Evolutionary conservation across 2,329 filamentous ascomycete species (phyloP), one percentile per base, ranked within the genome.

Genomic region (Paecilomyces formosus): DNA sequence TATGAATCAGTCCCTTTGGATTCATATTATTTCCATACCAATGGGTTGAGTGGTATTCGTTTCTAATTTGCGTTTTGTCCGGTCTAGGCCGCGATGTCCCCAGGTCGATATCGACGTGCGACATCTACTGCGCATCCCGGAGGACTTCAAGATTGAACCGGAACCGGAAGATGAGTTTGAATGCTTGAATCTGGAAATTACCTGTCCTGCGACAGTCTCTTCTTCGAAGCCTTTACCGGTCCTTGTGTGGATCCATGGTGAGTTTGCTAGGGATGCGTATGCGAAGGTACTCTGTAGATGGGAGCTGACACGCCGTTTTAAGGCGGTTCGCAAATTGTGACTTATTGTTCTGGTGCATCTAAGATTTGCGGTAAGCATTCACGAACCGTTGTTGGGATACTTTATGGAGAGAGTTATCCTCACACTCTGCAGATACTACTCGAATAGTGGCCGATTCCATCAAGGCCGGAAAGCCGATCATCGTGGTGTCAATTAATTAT

Each of bases 241-340:
- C 11, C 54, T 79, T 8, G 59, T 79, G 11, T 80, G 78, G 76
- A 76, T 80, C 15, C 75, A 80, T 59, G 78, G 78, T 70, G 58
- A 50, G 49, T 26, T 31, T 21, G 1, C 12, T 1, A 9, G 45
- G 1, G 18, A 7, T 21, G 24, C 11, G 12, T 12, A 3, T 49
- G 28, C 6, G 24, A 28, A 22, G n/a, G n/a, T 21, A 0, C 1
- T 39, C 35, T 39, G 13, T 15, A 9, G n/a, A 45, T 8, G 18
- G 13, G 9, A 8, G 18, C 30, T 22, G 54, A 53, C 22, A 54
- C 18, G 33, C 1, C 3, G 49, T 15, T 39, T 12, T 28, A 24
- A 71, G 68, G 75, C 9, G 78, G 78, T 9, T 78, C 76, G 2
- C 78, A 79, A 54, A 68, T 75, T 1, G 70, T 79, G 5, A 78